Evolutionary conservation across 352 stramenopile genomes (phyloP).

Genomic region (Aphanomyces euteiches): DNA sequence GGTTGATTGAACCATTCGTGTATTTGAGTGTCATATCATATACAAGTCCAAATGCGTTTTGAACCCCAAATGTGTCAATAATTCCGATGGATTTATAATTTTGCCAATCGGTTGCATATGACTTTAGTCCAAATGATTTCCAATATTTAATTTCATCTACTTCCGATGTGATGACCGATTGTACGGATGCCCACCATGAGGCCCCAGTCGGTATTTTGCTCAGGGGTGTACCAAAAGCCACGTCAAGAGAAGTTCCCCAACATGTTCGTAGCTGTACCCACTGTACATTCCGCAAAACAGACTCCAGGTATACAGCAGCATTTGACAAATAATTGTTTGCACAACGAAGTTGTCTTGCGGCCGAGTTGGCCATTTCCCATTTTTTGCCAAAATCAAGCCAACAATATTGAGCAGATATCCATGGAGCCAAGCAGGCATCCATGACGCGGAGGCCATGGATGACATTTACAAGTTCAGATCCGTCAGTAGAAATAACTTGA

Average conservation of each 20-base stretch:
- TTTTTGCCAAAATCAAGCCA: constrained; percentile 18
- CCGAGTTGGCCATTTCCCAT: constrained; percentile 10
- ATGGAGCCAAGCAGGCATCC: constrained; percentile 8
- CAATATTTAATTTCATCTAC: not conserved
- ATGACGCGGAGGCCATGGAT: not conserved
- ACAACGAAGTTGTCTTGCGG: not conserved
- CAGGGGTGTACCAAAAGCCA: not conserved
- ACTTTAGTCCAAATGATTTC: not conserved
- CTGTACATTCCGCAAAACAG: constrained; percentile 15
- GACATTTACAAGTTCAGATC: not conserved
- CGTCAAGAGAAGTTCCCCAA: constrained; percentile 1
- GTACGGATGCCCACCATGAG: not conserved
- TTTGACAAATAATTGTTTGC: constrained; percentile 3
- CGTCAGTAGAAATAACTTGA: not conserved
- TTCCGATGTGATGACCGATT: not conserved
- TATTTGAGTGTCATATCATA: not conserved
- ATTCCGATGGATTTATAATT: constrained; percentile 22
- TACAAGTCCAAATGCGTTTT: constrained; percentile 12
- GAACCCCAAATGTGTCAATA: not conserved
- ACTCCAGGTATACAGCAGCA: constrained; percentile 16
- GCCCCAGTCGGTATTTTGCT: not conserved
- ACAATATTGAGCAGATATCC: constrained; percentile 24
- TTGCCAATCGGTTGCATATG: constrained; percentile 16
- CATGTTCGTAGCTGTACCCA: not conserved
- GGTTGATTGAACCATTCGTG: not conserved